Evolutionary conservation across 371 early-diverging fungal genomes (phyloP).

Genomic region (Parasitella parasitica): DNA sequence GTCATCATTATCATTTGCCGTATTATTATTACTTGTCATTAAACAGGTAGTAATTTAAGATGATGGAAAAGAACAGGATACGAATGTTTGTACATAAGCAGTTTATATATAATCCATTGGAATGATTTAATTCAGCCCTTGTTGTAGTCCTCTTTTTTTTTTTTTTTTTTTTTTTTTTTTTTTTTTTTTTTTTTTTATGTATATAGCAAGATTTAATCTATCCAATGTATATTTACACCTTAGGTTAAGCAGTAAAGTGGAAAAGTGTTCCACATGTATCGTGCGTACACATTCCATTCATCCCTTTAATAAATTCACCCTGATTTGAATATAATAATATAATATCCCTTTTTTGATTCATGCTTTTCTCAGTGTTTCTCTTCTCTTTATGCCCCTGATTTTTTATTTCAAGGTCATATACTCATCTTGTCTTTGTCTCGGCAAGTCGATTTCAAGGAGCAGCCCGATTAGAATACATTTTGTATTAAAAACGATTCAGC

Average conservation of each 20-base stretch:
- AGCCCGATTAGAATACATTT: too few relatives aligned
- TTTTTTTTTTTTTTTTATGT: too few relatives aligned
- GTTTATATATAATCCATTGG: slow-evolving; percentile 3
- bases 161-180: too few relatives aligned
- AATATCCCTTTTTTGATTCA: not conserved
- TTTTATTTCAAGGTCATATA: too few relatives aligned
- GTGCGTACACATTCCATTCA: slow-evolving; percentile 7
- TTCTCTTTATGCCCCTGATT: not conserved
- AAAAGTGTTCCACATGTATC: not conserved
- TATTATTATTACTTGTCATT: not conserved
- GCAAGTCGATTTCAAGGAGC: too few relatives aligned
- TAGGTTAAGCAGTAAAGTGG: not conserved
- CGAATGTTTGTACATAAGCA: not conserved
- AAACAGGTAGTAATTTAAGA: not conserved
- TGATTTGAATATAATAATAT: not conserved
- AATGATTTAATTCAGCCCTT: slow-evolving; percentile 20
- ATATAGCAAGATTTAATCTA: slow-evolving; percentile 12
- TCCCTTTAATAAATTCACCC: slow-evolving; percentile 8
- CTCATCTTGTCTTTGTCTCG: too few relatives aligned
- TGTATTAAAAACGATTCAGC: too few relatives aligned
- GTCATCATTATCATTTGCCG: not conserved
- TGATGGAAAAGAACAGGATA: slow-evolving; percentile 1
- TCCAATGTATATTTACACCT: slow-evolving; percentile 2
- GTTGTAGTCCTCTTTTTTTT: slow-evolving; percentile 16
- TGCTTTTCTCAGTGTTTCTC: not conserved